phyloP scores from a whole-genome alignment of 2,329 filamentous ascomycete genomes.

The Xylariaceae sp. region DNA sequence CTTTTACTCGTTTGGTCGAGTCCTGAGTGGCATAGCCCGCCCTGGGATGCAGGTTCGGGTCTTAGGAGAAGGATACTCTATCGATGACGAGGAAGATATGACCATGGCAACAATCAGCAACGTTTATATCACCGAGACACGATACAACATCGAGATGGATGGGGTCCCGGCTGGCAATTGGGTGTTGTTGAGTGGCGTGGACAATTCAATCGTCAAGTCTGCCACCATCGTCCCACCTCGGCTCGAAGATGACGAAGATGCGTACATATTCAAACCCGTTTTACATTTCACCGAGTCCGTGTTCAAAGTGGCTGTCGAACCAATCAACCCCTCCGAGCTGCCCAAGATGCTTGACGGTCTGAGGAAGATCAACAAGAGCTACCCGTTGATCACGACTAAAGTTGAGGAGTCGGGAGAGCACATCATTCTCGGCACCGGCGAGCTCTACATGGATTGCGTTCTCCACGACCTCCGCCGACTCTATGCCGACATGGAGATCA shows the following conservation, averaged over 20 bases:
- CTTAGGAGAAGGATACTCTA: constrained; percentile 89
- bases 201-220: constrained; percentile 98
- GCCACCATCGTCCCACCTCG: constrained; percentile 81
- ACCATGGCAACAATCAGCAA: constrained; percentile 76
- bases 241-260: constrained; percentile 82
- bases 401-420: constrained; percentile 98
- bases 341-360: constrained; percentile 98
- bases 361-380: constrained; percentile 96
- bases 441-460: constrained; percentile 99
- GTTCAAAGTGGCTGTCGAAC: constrained; percentile 95
- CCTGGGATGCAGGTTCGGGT: constrained; percentile 83
- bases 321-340: constrained; percentile 94
- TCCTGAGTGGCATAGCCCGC: constrained; percentile 85
- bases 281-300: constrained; percentile 96
- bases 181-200: constrained; percentile 86
- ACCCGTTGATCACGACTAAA: constrained; percentile 91
- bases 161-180: constrained; percentile 92
- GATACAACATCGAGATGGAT: constrained; percentile 88
- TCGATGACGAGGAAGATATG: constrained; percentile 98
- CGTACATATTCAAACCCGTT: constrained; percentile 91
- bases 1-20: constrained; percentile 85
- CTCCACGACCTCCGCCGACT: constrained; percentile 86
- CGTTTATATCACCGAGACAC: constrained; percentile 85
- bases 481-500: constrained; percentile 99
- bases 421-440: constrained; percentile 88